phyloP scores from a whole-genome alignment of 257 asterid species.

The Nicotiana sylvestris region DNA sequence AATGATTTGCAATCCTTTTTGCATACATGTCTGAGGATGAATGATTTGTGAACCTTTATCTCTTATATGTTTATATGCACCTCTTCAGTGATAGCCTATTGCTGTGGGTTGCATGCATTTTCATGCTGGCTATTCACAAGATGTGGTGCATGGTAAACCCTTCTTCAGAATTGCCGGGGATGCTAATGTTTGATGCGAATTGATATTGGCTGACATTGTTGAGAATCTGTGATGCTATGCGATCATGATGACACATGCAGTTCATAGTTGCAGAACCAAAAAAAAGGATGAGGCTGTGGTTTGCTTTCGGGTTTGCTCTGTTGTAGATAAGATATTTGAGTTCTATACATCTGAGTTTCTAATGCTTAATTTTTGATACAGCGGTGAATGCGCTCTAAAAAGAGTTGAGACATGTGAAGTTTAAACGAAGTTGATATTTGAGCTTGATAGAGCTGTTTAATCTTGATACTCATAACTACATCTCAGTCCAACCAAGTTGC shows the following conservation, averaged over 20 bases:
- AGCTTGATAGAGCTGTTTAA: not conserved
- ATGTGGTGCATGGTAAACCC: not conserved
- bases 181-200: not conserved
- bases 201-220: not conserved
- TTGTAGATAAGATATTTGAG: not conserved
- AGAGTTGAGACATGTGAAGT: not conserved
- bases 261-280: not conserved
- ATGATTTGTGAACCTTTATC: not conserved
- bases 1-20: not conserved
- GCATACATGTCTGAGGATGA: not conserved
- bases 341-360: not conserved
- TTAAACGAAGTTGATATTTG: not conserved
- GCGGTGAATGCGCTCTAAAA: not conserved
- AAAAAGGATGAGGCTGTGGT: not conserved
- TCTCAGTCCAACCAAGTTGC: no score
- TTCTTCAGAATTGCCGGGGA: not conserved
- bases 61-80: not conserved
- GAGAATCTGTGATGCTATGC: not conserved
- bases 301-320: not conserved
- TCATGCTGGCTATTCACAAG: not conserved
- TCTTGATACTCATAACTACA: not conserved
- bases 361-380: not conserved
- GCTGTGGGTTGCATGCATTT: not conserved
- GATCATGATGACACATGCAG: not conserved
- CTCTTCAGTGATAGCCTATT: not conserved